These are phyloP conservation scores for Aspergillus eucalypticola DNA, from an alignment of 2,329 filamentous ascomycete species.

Conservation along the genomic window DNA sequence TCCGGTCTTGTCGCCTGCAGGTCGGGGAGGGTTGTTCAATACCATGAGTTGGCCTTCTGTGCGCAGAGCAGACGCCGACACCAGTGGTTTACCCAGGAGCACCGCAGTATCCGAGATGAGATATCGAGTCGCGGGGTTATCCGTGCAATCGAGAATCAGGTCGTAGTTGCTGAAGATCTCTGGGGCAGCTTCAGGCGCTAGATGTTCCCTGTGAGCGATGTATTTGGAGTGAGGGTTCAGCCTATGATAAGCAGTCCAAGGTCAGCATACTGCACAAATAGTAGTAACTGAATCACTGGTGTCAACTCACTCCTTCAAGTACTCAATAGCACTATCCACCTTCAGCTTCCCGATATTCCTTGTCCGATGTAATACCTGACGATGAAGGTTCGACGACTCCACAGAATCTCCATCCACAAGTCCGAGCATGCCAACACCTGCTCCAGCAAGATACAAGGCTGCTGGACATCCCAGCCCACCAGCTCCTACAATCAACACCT, in stretches of 20 bases:
- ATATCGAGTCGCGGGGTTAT: conserved; percentile 88
- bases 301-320: conserved; percentile 54
- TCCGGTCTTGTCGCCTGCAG: conserved; percentile 58
- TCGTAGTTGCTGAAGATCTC: conserved; percentile 71
- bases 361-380: conserved; percentile 80
- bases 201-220: conserved; percentile 61
- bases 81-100: conserved; percentile 72
- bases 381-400: conserved; percentile 86
- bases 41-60: conserved; percentile 89
- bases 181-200: conserved; percentile 68
- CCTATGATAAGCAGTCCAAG: conserved; percentile 39
- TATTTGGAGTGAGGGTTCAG: conserved; percentile 74
- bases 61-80: conserved; percentile 86
- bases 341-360: conserved; percentile 72
- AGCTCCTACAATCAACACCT: conserved; percentile 78
- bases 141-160: conserved; percentile 89
- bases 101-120: conserved; percentile 89
- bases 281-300: not conserved
- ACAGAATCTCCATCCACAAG: conserved; percentile 86
- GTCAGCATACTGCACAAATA: conserved; percentile 13
- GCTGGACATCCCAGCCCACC: conserved; percentile 92
- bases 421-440: conserved; percentile 80
- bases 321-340: conserved; percentile 71
- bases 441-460: conserved; percentile 86
- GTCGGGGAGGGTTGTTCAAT: conserved; percentile 74